A percentile compares a stretch with the other conserved stretches of the same genome.
Conservation (phyloP, 2,329 filamentous ascomycete species). For the Cordyceps cateniannulata region DNA sequence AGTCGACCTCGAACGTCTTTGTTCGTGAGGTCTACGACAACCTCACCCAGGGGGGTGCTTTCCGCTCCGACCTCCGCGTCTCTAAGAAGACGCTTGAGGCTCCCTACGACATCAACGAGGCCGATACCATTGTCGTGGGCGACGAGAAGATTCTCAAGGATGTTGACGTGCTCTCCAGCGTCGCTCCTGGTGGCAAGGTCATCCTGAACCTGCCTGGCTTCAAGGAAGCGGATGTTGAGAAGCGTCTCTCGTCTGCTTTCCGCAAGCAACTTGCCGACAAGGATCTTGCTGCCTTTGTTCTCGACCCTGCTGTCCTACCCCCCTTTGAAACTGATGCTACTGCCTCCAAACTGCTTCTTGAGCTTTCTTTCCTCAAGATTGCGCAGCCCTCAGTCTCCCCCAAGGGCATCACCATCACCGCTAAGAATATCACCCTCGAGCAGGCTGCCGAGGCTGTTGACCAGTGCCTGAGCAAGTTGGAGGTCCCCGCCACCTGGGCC, state of each 20-base stretch:
- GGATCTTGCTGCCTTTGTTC: constrained; percentile 62
- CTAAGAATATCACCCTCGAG: constrained; percentile 40
- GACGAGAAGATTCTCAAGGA: constrained; percentile 74
- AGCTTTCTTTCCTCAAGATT: constrained; percentile 78
- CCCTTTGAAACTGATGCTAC: constrained; percentile 60
- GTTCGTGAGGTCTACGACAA: constrained; percentile 58
- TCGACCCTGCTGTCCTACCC: constrained; percentile 65
- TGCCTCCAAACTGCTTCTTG: constrained; percentile 61
- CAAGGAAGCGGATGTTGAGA: constrained; percentile 86
- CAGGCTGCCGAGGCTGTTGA: constrained; percentile 63
- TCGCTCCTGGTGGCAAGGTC: constrained; percentile 65
- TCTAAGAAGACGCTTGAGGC: constrained; percentile 79
- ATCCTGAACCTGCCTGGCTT: constrained; percentile 70
- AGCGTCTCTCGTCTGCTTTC: constrained; percentile 66
- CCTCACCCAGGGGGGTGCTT: constrained; percentile 66
- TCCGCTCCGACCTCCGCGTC: constrained; percentile 79
- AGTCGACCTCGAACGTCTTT: constrained; percentile 56
- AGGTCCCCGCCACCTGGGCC: constrained; percentile 75
- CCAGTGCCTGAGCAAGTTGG: constrained; percentile 63
- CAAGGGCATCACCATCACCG: constrained; percentile 58
- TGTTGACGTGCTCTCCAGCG: constrained; percentile 63
- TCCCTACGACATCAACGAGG: constrained; percentile 71
- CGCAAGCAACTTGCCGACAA: constrained; percentile 67
- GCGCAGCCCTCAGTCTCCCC: constrained; percentile 61
- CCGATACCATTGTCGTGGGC: constrained; percentile 73